Evolutionary conservation across 2,329 filamentous ascomycete species (phyloP), one percentile per base, ranked within the genome.

Genomic region (Nemania sp.): DNA sequence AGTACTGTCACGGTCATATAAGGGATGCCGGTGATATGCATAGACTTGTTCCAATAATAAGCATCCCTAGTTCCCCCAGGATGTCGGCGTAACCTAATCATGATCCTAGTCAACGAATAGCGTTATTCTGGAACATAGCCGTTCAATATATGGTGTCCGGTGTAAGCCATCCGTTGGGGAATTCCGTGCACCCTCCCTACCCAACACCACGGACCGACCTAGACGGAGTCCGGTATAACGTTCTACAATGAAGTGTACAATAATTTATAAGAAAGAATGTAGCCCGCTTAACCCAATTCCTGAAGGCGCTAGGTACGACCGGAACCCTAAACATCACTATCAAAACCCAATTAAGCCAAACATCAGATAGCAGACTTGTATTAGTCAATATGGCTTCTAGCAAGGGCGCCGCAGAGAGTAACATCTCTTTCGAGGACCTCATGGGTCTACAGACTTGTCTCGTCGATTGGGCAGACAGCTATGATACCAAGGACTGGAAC

Each of bases 401-500:
- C 26, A 45, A n/a, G 1, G 41, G 45, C 52, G 3, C n/a, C 7
- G 45, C 20, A 20, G 52, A 56, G n/a, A 32, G 15, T 22, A 56
- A 72, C 47, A 76, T 77, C 62, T 68, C 70, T 15, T 77, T 77
- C 54, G 74, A 77, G 10, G 75, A 79, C 60, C 77, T 75, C 64
- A 76, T 78, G 58, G 77, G 75, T 29, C 73, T 79, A 3, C 74
- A 68, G 69, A 69, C 74, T 52, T 78, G 77, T 51, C 61, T 79
- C 20, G 72, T 87, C 78, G 85, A 90, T 72, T 89, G 88, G 88
- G 87, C 87, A 67, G 87, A 90, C 76, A 88, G 85, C 80, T 89
- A 89, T 78, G 87, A 90, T 78, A 85, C 82, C 77, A 90, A 91
- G 80, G 85, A 90, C 80, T 90, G 88, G 88, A 78, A 82, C 4